A percentile compares a stretch with the other conserved stretches of the same genome.
Conservation (phyloP, 257 asterid genomes). For the Solanum pennellii region DNA sequence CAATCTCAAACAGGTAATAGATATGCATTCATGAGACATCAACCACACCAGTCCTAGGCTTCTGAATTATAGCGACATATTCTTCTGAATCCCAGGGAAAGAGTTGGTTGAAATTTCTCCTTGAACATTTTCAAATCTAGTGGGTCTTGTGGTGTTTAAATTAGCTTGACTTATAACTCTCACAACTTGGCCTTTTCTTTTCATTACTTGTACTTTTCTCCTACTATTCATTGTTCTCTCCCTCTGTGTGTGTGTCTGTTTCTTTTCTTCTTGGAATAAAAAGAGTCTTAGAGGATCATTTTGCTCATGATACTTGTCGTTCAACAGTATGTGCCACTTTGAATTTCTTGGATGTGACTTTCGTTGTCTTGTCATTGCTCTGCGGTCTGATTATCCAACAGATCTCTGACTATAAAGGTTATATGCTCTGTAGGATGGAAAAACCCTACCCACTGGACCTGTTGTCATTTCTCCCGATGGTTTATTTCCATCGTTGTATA, state of each 20-base stretch:
- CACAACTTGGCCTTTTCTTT: not conserved
- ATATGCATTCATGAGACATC: not conserved
- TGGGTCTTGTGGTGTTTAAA: not conserved
- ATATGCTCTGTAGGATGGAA: constrained; percentile 67
- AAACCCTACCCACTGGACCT: constrained; percentile 86
- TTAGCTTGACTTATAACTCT: not conserved
- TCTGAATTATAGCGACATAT: not conserved
- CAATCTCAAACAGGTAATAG: constrained; percentile 88
- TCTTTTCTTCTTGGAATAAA: not conserved
- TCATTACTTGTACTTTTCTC: not conserved
- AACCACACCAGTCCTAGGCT: not conserved
- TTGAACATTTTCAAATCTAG: not conserved
- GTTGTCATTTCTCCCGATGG: constrained; percentile 99
- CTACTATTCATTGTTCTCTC: not conserved
- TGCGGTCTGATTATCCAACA: not conserved
- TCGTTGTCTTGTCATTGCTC: not conserved
- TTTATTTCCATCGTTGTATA: constrained; percentile 80
- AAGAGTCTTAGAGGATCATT: not conserved
- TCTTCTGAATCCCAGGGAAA: not conserved
- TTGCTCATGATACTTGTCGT: not conserved
- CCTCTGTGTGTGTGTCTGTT: not conserved
- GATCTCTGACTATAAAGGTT: not conserved
- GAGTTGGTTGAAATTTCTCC: not conserved
- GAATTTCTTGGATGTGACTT: not conserved
- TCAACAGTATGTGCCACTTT: not conserved